These are phyloP conservation scores for Trametes villosa DNA, from an alignment of 768 basidiomycete genomes.

Conservation along the genomic window DNA sequence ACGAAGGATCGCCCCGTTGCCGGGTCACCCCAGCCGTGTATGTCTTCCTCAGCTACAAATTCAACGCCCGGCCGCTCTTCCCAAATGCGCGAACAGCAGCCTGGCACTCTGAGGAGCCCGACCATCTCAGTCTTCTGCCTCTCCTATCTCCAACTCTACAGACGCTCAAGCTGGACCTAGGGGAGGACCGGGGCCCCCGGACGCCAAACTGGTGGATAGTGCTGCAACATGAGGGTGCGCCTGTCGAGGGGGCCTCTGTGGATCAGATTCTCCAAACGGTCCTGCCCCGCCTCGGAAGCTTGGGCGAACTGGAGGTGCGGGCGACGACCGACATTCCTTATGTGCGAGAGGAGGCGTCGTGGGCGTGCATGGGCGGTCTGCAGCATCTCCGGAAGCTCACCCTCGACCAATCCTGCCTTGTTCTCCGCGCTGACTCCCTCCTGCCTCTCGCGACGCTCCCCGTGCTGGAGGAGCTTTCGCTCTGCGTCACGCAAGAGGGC, in stretches of 20 bases:
- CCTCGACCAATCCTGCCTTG: not conserved
- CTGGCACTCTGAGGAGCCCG: not conserved
- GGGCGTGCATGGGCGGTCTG: not conserved
- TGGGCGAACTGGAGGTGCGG: not conserved
- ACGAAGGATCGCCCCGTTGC: not conserved
- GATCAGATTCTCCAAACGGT: not conserved
- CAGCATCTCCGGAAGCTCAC: not conserved
- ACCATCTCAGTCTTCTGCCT: not conserved
- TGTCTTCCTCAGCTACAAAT: conserved; percentile 1
- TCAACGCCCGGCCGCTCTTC: not conserved
- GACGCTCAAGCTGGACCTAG: not conserved
- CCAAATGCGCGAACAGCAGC: not conserved
- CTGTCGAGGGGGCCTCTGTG: not conserved
- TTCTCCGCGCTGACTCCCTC: not conserved
- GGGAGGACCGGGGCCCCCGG: not conserved
- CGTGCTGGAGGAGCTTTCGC: not conserved
- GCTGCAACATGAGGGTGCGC: not conserved
- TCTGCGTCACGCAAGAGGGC: not conserved
- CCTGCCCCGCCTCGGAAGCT: not conserved
- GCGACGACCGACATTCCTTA: not conserved
- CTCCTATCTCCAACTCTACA: not conserved
- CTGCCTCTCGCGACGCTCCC: not conserved
- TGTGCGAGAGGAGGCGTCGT: not conserved
- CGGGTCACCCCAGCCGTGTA: not conserved
- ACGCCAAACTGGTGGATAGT: not conserved